Percentiles rank a stretch among this genome's conserved stretches.
phyloP scores from a whole-genome alignment of 2,329 filamentous ascomycete species.

The Clarireedia paspali region DNA sequence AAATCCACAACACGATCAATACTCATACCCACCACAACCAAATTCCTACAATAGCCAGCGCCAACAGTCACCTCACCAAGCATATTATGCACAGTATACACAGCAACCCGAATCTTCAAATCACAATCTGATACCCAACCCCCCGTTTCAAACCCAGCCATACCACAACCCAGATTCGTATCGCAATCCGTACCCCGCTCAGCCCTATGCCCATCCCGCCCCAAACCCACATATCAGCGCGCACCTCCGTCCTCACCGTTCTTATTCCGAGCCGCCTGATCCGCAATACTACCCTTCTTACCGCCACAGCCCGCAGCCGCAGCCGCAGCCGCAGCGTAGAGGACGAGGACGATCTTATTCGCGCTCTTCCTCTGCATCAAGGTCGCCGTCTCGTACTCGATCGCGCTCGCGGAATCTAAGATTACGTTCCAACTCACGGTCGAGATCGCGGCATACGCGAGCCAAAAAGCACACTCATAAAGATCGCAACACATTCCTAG shows the following conservation, averaged over 20 bases:
- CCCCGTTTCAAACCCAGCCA: neutral
- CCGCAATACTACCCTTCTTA: neutral
- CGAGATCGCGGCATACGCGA: neutral
- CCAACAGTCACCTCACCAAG: neutral
- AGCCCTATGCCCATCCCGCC: neutral
- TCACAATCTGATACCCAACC: neutral
- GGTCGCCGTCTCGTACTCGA: neutral
- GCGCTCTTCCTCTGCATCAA: neutral
- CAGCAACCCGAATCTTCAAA: neutral
- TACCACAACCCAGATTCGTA: neutral
- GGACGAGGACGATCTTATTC: neutral
- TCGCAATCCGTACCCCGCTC: neutral
- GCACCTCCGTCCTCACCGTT: slow-evolving; percentile 11
- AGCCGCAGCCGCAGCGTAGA: neutral
- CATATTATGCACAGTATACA: neutral
- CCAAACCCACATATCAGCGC: neutral
- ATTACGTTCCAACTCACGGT: neutral
- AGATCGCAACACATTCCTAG: slow-evolving; percentile 18
- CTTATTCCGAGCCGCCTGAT: slow-evolving; percentile 15
- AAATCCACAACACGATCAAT: neutral
- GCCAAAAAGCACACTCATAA: neutral
- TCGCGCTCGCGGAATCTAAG: neutral
- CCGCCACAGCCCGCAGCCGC: slow-evolving; percentile 9
- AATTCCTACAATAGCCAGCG: neutral
- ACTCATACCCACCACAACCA: neutral